Evolutionary conservation across 2,329 filamentous ascomycete species (phyloP), one percentile per base, ranked within the genome.

Genomic region (Byssochlamys sp.): DNA sequence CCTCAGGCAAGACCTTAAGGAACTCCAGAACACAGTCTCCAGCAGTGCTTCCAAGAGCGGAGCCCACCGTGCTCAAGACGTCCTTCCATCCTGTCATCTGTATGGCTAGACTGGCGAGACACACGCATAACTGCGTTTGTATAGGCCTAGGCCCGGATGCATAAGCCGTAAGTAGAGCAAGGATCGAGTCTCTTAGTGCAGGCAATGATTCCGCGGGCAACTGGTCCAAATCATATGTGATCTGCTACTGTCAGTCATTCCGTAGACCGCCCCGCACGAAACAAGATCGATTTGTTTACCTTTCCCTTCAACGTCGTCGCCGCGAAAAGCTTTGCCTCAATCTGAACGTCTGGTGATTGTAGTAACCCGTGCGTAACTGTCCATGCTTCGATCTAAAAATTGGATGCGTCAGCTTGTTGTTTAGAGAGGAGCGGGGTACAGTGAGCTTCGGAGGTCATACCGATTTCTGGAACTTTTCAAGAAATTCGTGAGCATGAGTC

Each of bases 291-390:
- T 51, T 33, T 50, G 65, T 77, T 64, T 80, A 97, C 94, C 87
- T 99, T 99, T 80, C 94, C 94, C 78, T 95, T 96, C 69, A 99
- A 79, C 55, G 94, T 99, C 52, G 92, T 97, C 59, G 94, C 94
- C 52, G 94, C 94, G 74, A 99, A 99, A 60, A 99, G 80, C 72
- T 94, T 94, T 27, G 90, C 89, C 73, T 96, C 91, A 54, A 88
- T 81, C 61, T 91, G 87, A 57, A 88, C 84, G 62, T 87, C 81
- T 54, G 78, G 69, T 14, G 90, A 89, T 73, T 95, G 90, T 61
- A 99, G 79, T 61, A 99, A 89, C 55, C 86, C 84, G 71, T 96
- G 87, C 61, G 91, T 91, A 52, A 88, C 87, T 51, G 86, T 87
- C 94, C 94, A 99, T 65, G 94, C 94, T 72, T 90, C 89, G 70